Conservation (phyloP, 73 alveolate species). For the Uronychia binucleata region DNA sequence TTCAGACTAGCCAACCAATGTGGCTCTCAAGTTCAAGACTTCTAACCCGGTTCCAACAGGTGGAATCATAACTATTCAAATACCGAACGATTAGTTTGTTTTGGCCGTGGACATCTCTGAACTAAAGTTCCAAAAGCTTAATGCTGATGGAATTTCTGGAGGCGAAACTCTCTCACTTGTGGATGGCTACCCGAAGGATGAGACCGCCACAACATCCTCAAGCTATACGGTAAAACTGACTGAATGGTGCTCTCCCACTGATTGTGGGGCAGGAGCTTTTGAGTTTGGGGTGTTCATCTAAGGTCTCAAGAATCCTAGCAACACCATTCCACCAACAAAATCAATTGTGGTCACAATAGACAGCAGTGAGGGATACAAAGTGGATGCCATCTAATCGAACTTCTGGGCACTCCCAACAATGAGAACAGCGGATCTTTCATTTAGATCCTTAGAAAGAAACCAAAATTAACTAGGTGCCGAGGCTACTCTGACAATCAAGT, state of each 20-base stretch:
- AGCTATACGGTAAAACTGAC: slow-evolving; percentile 28
- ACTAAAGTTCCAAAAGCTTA: too few species aligned
- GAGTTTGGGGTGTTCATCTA: slow-evolving; percentile 16
- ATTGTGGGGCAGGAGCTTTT: slow-evolving; percentile 31
- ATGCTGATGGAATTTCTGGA: not conserved
- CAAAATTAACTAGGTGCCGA: too few species aligned
- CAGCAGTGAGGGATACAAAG: slow-evolving; percentile 19
- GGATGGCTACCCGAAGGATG: slow-evolving; percentile 5
- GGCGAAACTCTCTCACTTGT: not conserved
- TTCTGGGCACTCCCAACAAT: too few species aligned
- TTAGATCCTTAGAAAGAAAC: too few species aligned
- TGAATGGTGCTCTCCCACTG: slow-evolving; percentile 62
- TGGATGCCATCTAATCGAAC: too few species aligned
- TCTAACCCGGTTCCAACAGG: slow-evolving; percentile 57
- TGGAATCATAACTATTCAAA: slow-evolving; percentile 25
- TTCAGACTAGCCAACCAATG: slow-evolving; percentile 34
- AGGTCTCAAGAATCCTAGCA: slow-evolving; percentile 60
- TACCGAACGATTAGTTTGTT: slow-evolving; percentile 55
- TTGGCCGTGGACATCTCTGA: too few species aligned
- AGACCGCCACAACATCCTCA: slow-evolving; percentile 16
- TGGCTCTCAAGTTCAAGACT: slow-evolving; percentile 33
- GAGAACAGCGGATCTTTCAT: too few species aligned
- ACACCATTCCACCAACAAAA: slow-evolving; percentile 36
- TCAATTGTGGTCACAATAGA: slow-evolving; percentile 33
- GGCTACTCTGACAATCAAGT: too few species aligned